These are phyloP conservation scores for Geotrichum europaeum DNA, from an alignment of 1,139 yeast genomes.

Conservation along the genomic window DNA sequence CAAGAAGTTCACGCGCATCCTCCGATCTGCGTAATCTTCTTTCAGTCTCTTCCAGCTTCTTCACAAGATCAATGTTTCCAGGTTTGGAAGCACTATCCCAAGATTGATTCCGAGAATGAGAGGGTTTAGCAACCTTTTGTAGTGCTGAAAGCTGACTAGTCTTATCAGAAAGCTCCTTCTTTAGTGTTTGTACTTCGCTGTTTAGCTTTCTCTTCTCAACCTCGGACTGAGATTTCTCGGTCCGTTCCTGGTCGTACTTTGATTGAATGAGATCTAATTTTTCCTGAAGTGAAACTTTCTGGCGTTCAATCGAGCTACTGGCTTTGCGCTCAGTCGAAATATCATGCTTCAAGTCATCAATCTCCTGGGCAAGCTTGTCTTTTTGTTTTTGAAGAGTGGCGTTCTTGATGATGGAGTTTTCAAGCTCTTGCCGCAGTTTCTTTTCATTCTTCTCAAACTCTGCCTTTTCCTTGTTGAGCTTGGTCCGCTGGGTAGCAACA, in stretches of 20 bases:
- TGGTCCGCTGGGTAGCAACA: slow-evolving; percentile 42
- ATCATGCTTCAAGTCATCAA: slow-evolving; percentile 52
- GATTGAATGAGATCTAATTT: slow-evolving; percentile 25
- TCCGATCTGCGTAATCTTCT: slow-evolving; percentile 28
- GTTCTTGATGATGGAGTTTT: slow-evolving; percentile 23
- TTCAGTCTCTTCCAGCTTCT: slow-evolving; percentile 29
- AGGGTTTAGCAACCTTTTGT: slow-evolving; percentile 26
- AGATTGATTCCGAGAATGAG: slow-evolving; percentile 17
- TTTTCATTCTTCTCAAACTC: slow-evolving; percentile 40
- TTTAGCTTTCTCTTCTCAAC: slow-evolving; percentile 28
- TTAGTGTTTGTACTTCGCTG: slow-evolving; percentile 25
- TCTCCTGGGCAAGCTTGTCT: slow-evolving; percentile 74
- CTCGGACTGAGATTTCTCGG: slow-evolving; percentile 29
- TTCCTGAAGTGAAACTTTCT: slow-evolving; percentile 22
- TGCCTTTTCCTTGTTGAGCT: slow-evolving; percentile 28
- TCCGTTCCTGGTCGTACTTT: slow-evolving; percentile 25
- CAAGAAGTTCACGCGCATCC: slow-evolving; percentile 27
- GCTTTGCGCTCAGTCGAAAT: slow-evolving; percentile 29
- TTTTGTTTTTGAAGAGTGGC: slow-evolving; percentile 26
- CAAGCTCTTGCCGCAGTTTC: slow-evolving; percentile 31
- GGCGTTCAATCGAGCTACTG: slow-evolving; percentile 21
- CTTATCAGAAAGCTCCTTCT: slow-evolving; percentile 27
- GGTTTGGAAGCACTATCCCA: slow-evolving; percentile 19
- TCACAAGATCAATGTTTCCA: slow-evolving; percentile 29
- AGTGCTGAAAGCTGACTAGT: slow-evolving; percentile 27